phyloP scores from a whole-genome alignment of 805 yeast species.

The Sugiyamaella mastotermitis region DNA sequence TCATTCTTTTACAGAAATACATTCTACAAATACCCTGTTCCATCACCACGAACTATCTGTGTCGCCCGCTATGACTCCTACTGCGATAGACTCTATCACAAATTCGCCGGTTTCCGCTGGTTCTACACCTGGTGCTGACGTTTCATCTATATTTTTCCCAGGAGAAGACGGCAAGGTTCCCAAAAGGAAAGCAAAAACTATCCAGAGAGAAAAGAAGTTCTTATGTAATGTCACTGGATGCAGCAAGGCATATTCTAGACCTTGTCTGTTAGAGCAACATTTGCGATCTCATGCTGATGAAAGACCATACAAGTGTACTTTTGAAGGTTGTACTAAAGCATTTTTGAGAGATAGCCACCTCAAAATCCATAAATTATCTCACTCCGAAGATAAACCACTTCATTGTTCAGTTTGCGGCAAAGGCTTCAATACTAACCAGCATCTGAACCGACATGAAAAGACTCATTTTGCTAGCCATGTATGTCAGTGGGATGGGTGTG shows the following conservation, averaged over 20 bases:
- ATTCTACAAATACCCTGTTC: too few relatives aligned
- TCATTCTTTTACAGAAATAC: too few relatives aligned
- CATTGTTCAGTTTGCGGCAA: conserved; percentile 71
- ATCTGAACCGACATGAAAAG: conserved; percentile 71
- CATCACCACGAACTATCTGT: too few relatives aligned
- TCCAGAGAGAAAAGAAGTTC: conserved; percentile 51
- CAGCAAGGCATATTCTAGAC: conserved; percentile 69
- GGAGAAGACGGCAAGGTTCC: background rate
- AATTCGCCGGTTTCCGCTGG: too few relatives aligned
- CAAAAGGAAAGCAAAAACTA: conserved; percentile 9
- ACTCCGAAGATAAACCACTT: conserved; percentile 59
- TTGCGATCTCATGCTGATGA: conserved; percentile 69
- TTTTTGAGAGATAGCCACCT: conserved; percentile 79
- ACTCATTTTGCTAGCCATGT: conserved; percentile 66
- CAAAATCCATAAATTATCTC: conserved; percentile 65
- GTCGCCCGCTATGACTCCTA: too few relatives aligned
- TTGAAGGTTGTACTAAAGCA: conserved; percentile 49
- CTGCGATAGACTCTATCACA: too few relatives aligned
- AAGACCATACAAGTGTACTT: conserved; percentile 63
- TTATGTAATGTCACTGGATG: conserved; percentile 63
- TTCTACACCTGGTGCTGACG: too few relatives aligned
- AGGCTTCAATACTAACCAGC: conserved; percentile 77
- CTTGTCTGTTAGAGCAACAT: conserved; percentile 80
- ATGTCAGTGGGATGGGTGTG: conserved; percentile 60
- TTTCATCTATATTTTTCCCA: too few relatives aligned